Conservation (phyloP, 2,329 filamentous ascomycete species). For the Alternaria gansuensis region DNA sequence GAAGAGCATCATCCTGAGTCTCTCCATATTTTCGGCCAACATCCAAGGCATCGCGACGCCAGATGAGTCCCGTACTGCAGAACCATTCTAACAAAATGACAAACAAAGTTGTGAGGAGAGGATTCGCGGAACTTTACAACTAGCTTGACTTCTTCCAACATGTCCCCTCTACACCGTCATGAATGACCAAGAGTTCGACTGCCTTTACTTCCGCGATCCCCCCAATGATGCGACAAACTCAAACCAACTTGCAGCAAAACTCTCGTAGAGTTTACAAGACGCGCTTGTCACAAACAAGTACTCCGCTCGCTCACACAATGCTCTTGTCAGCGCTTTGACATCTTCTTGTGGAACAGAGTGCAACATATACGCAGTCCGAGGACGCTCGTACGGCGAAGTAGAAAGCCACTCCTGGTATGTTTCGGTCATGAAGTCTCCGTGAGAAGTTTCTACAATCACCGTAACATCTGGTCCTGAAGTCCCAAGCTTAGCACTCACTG, state of each 20-base stretch:
- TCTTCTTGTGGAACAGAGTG: conserved; percentile 34
- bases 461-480: conserved; percentile 40
- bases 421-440: conserved; percentile 25
- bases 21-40: background rate
- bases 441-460: conserved; percentile 38
- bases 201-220: background rate
- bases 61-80: background rate
- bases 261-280: conserved; percentile 31
- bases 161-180: background rate
- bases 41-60: background rate
- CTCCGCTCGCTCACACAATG: conserved; percentile 26
- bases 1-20: background rate
- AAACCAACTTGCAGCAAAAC: conserved; percentile 35
- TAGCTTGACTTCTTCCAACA: background rate
- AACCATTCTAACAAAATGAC: background rate
- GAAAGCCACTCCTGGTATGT: conserved; percentile 41
- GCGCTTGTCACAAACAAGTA: conserved; percentile 45
- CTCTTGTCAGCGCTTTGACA: conserved; percentile 22
- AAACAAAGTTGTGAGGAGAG: background rate
- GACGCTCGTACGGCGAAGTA: conserved; percentile 34
- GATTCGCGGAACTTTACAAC: background rate
- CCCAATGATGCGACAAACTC: conserved; percentile 34
- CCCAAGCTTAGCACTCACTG: conserved; percentile 33
- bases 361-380: conserved; percentile 39
- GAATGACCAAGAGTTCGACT: background rate